Conservation (phyloP, 2,329 filamentous ascomycete species). For the Arthrobotrys pseudoclavata region DNA sequence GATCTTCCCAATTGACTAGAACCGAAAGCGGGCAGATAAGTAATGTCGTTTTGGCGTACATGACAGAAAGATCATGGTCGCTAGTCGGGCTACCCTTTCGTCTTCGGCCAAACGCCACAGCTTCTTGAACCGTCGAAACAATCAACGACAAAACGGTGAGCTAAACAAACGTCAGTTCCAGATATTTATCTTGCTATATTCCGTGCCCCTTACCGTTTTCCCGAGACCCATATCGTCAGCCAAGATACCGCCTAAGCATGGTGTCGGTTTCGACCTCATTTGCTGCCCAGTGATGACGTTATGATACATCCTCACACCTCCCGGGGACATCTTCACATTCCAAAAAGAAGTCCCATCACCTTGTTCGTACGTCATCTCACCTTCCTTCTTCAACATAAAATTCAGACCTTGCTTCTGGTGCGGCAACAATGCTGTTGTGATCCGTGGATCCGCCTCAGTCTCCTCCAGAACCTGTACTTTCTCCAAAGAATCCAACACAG, state of each 20-base stretch:
- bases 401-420: conserved; percentile 58
- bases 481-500: conserved; percentile 52
- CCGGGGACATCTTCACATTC: conserved; percentile 73
- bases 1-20: conserved; percentile 93
- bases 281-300: conserved; percentile 72
- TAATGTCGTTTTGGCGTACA: conserved; percentile 83
- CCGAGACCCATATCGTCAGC: conserved; percentile 64
- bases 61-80: conserved; percentile 66
- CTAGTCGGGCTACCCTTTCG: conserved; percentile 65
- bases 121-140: conserved; percentile 74
- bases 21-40: conserved; percentile 91
- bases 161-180: conserved; percentile 84
- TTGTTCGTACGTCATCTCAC: conserved; percentile 48
- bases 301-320: conserved; percentile 76
- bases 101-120: conserved; percentile 70
- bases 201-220: conserved; percentile 72
- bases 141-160: conserved; percentile 86
- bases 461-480: conserved; percentile 56
- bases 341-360: conserved; percentile 77
- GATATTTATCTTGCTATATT: conserved; percentile 69
- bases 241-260: conserved; percentile 59
- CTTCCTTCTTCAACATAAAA: conserved; percentile 58
- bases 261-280: conserved; percentile 68
- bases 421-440: conserved; percentile 43
- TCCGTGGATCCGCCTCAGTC: conserved; percentile 45